Base-by-base conservation (phyloP, 345 rosid species). In the Arabis alpina region DNA sequence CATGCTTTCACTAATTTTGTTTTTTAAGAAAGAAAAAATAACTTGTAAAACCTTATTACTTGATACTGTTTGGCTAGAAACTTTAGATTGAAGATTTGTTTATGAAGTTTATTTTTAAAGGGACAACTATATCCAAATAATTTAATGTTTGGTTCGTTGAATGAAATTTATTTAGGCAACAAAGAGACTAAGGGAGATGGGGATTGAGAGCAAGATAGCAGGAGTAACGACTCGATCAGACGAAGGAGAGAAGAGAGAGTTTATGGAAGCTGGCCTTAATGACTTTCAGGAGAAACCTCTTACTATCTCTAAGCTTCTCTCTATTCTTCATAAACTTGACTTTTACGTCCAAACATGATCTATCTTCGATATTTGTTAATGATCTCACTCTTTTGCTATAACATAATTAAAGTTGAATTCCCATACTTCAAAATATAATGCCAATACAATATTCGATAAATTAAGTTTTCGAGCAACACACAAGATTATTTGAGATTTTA, bases 261-360 rank as follows among this genome's bases (percentile, higher is more conserved):
- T 93, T 50, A 75, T 81, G 58, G 88, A 85, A 57, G 93, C 96
- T 8, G 98, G 96, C 1, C 81, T 93, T 6, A 87, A 90, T 80
- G 88, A 82, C 47, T 93, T 84, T 51, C 83, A 75, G 28, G 95
- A 88, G 82, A 93, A 93, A 83, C 98, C 98, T 45, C 77, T 90
- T 62, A 87, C 97, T 3, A 42, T 64, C 39, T 75, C 88, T 16
- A 93, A 90, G 75, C 87, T 90, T 52, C 28, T 71, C 30, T 75
- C 88, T 11, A 78, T 83, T 37, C 77, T 90, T 48, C 79, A 52
- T 30, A 82, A 83, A 14, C 60, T 85, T 34, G 16, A 81, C 3
- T 41, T 73, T 30, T 62, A 48, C 3, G 23, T 27, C 75, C 14
- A 69, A 61, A 45, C 43, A 23, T 59, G 49, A 48, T 13, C 7